phyloP scores from a whole-genome alignment of 257 asterid genomes.

The Coffea canephora region DNA sequence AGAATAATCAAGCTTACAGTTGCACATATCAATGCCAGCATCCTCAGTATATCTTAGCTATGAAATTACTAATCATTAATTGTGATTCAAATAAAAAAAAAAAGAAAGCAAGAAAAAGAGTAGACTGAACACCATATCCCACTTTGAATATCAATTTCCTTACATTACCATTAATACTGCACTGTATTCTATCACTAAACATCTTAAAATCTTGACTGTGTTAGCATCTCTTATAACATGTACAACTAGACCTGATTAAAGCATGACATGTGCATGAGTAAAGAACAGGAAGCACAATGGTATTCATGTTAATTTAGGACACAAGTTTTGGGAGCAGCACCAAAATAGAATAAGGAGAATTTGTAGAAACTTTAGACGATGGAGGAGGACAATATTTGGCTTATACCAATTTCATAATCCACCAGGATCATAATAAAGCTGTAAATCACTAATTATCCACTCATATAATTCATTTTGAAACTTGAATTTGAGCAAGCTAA shows the following conservation, averaged over 20 bases:
- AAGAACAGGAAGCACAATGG: not conserved
- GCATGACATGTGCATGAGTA: not conserved
- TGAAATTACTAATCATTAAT: not conserved
- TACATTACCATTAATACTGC: not conserved
- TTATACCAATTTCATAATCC: no score
- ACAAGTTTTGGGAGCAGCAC: not conserved
- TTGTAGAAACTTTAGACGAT: no score
- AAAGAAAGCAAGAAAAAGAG: not conserved
- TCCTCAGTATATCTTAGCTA: not conserved
- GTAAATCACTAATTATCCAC: no score
- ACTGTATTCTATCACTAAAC: not conserved
- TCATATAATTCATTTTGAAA: no score
- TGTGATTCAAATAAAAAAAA: not conserved
- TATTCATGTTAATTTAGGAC: no score
- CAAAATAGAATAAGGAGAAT: not conserved
- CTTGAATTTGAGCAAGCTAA: no score
- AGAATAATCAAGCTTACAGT: not conserved
- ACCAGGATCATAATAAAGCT: no score
- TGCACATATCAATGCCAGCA: not conserved
- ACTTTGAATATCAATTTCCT: not conserved
- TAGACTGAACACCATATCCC: not conserved
- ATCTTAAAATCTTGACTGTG: no score
- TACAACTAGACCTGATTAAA: no score
- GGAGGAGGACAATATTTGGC: no score
- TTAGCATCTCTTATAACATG: not conserved